A percentile compares a stretch with the other conserved stretches of the same genome.
These are phyloP conservation scores for Curvularia verruculosa DNA, from an alignment of 2,329 filamentous ascomycete genomes.

Conservation along the genomic window DNA sequence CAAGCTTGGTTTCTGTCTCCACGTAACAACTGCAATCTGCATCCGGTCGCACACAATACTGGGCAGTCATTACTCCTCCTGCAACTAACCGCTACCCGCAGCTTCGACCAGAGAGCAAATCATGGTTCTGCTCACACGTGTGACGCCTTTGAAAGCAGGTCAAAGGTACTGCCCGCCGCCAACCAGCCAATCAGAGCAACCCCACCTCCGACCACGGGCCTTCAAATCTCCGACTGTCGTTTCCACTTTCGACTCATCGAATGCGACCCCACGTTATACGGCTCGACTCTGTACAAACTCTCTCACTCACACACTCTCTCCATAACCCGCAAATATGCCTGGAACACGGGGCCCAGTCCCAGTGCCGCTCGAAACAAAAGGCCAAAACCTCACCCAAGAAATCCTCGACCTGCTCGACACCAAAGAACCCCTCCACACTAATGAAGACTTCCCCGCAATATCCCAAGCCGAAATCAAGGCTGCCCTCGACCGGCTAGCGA, in stretches of 20 bases:
- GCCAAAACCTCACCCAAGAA: conserved; percentile 70
- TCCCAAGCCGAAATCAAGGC: conserved; percentile 70
- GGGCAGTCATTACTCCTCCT: neutral
- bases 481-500: conserved; percentile 82
- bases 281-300: conserved; percentile 5
- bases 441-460: conserved; percentile 55
- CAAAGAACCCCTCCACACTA: conserved; percentile 60
- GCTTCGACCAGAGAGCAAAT: neutral
- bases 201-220: conserved; percentile 28
- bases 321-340: conserved; percentile 48
- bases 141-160: neutral
- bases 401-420: conserved; percentile 72
- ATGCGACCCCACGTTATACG: conserved; percentile 28
- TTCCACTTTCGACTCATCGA: conserved; percentile 37
- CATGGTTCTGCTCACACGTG: neutral
- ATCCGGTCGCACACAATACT: neutral
- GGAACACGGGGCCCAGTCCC: conserved; percentile 57
- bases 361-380: conserved; percentile 49
- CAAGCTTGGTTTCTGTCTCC: neutral
- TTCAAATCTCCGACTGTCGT: conserved; percentile 27
- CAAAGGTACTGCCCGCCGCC: conserved; percentile 9
- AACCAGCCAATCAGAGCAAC: conserved; percentile 21
- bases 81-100: neutral
- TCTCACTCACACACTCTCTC: conserved; percentile 13
- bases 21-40: neutral